phyloP scores from a whole-genome alignment of 2,329 filamentous ascomycete genomes.

The Dothidotthia symphoricarpi region DNA sequence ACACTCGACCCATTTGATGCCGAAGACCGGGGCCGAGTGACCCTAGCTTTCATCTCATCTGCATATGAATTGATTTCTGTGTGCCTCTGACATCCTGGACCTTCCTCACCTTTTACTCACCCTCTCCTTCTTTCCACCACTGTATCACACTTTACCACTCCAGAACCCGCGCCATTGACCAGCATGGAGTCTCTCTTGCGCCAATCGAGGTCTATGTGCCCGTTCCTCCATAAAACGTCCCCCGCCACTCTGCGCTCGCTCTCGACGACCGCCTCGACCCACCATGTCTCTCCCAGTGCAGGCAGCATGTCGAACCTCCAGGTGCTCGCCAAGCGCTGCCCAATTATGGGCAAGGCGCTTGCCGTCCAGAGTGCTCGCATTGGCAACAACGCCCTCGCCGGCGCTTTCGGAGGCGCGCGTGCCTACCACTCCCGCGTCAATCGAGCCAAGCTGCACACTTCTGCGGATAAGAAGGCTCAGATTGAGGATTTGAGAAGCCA shows the following conservation, averaged over 20 bases:
- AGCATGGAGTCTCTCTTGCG: slow-evolving; percentile 90
- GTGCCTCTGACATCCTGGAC: slow-evolving; percentile 15
- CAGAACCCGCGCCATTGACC: slow-evolving; percentile 15
- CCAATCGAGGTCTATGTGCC: slow-evolving; percentile 95
- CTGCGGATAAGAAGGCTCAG: slow-evolving; percentile 71
- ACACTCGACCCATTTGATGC: slow-evolving; percentile 22
- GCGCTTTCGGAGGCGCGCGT: slow-evolving; percentile 51
- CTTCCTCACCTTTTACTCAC: slow-evolving; percentile 3
- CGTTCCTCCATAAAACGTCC: slow-evolving; percentile 92
- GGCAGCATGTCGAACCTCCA: slow-evolving; percentile 97
- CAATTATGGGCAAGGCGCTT: slow-evolving; percentile 97
- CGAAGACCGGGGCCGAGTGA: slow-evolving; percentile 16
- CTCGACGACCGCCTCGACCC: slow-evolving; percentile 68
- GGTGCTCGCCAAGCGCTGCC: slow-evolving; percentile 89
- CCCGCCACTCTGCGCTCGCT: slow-evolving; percentile 87
- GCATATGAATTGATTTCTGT: slow-evolving; percentile 28
- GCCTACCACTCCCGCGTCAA: slow-evolving; percentile 52
- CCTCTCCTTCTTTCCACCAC: background rate
- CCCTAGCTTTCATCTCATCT: slow-evolving; percentile 16
- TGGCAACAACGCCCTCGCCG: slow-evolving; percentile 47
- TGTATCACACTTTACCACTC: background rate
- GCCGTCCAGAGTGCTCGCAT: slow-evolving; percentile 69
- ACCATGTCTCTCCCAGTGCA: slow-evolving; percentile 71
- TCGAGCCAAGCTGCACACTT: slow-evolving; percentile 80
- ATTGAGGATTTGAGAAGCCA: slow-evolving; percentile 56